phyloP scores from a whole-genome alignment of 805 yeast species.

The Ogataea nonfermentans region DNA sequence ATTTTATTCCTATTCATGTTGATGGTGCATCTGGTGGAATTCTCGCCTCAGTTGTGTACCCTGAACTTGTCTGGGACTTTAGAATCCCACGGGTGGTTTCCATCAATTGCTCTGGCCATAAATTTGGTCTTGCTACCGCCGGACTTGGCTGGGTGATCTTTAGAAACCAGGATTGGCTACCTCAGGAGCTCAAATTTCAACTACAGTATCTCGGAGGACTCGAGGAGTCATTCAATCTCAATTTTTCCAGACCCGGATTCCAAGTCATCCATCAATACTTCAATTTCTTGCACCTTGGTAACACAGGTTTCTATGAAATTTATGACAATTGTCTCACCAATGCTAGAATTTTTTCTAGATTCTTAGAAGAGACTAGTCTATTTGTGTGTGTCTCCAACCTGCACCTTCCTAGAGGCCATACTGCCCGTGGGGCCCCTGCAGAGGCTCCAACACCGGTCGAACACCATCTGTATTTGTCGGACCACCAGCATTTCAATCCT shows the following conservation, averaged over 20 bases:
- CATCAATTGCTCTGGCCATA: constrained; percentile 90
- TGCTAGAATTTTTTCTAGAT: constrained; percentile 65
- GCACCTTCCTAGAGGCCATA: constrained; percentile 55
- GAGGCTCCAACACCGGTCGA: constrained; percentile 16
- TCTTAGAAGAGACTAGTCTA: constrained; percentile 61
- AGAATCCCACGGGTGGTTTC: constrained; percentile 71
- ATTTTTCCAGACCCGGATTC: constrained; percentile 91
- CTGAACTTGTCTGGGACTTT: constrained; percentile 83
- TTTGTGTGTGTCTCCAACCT: constrained; percentile 76
- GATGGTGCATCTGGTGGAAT: constrained; percentile 94
- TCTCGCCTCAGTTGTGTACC: constrained; percentile 80
- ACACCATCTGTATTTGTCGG: constrained; percentile 14
- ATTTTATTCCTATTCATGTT: constrained; percentile 78
- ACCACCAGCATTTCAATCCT: constrained; percentile 53
- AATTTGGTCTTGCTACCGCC: constrained; percentile 86
- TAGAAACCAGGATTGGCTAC: constrained; percentile 62
- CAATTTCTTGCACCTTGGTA: constrained; percentile 71
- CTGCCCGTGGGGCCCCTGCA: constrained; percentile 28
- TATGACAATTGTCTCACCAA: constrained; percentile 65
- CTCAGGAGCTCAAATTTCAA: constrained; percentile 71
- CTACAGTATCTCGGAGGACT: constrained; percentile 83
- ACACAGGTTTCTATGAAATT: constrained; percentile 62
- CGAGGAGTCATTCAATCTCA: constrained; percentile 82
- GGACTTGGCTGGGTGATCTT: constrained; percentile 94
- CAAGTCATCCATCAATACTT: constrained; percentile 87